Percentiles rank a stretch among this genome's conserved stretches.
Evolutionary conservation across 2,329 filamentous ascomycete genomes (phyloP).

Genomic region (Monosporascus sp.): DNA sequence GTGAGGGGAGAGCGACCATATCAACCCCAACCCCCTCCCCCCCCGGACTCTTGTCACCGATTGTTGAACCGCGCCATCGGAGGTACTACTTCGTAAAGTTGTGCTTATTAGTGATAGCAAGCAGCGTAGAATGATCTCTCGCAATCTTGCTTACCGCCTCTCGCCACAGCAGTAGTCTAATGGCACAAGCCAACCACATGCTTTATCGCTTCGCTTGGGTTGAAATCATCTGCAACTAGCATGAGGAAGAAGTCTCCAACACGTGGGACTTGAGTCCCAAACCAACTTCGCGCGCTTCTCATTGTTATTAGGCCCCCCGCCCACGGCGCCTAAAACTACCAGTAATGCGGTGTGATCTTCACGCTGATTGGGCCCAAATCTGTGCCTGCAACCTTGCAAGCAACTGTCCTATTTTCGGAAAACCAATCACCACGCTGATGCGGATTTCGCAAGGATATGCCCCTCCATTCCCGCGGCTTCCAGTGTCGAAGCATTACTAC

Average conservation of each 20-base stretch:
- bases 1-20: too few relatives aligned
- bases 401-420: slow-evolving; percentile 19
- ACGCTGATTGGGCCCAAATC: slow-evolving; percentile 17
- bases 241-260: not conserved
- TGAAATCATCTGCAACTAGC: not conserved
- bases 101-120: too few relatives aligned
- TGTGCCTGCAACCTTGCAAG: slow-evolving; percentile 14
- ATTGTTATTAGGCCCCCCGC: slow-evolving; percentile 7
- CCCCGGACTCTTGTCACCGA: too few relatives aligned
- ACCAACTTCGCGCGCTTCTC: slow-evolving; percentile 15
- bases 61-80: not conserved
- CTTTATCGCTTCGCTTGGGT: not conserved
- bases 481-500: not conserved
- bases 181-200: not conserved
- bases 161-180: not conserved
- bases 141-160: not conserved
- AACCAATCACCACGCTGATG: slow-evolving; percentile 17
- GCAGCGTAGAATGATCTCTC: not conserved
- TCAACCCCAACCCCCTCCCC: too few relatives aligned
- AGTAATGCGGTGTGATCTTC: slow-evolving; percentile 20
- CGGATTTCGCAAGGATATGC: not conserved
- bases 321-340: slow-evolving; percentile 14
- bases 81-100: too few relatives aligned
- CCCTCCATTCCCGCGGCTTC: slow-evolving; percentile 1
- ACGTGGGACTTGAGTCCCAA: not conserved